Conservation (phyloP, 495 filamentous ascomycete species). For the Pseudotulostoma volvatum region DNA sequence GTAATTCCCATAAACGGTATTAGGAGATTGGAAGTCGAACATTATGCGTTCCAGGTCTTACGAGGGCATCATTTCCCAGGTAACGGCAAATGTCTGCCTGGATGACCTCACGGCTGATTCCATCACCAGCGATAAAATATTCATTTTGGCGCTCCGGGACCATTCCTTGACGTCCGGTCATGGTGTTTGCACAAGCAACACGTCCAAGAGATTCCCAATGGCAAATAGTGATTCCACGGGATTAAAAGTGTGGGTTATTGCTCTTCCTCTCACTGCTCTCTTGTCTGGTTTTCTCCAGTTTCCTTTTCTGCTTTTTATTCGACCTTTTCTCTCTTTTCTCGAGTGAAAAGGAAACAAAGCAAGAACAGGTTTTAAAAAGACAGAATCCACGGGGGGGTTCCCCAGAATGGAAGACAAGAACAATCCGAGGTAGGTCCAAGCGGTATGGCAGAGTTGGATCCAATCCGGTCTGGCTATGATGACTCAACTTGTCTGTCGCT, state of each 20-base stretch:
- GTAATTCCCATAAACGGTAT: neutral
- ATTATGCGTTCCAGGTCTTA: slow-evolving; percentile 69
- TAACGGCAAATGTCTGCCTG: slow-evolving; percentile 91
- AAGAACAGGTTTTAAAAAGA: too few relatives aligned
- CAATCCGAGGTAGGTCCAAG: too few relatives aligned
- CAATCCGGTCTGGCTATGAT: too few relatives aligned
- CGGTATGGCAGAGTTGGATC: too few relatives aligned
- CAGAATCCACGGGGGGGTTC: too few relatives aligned
- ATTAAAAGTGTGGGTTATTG: neutral
- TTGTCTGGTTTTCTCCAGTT: too few relatives aligned
- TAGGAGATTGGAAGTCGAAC: slow-evolving; percentile 32
- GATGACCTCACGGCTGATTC: slow-evolving; percentile 87
- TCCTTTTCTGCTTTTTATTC: neutral
- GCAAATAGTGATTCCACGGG: neutral
- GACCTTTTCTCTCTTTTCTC: neutral
- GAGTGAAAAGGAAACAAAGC: neutral
- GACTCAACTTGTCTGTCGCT: too few relatives aligned
- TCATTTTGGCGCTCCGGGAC: slow-evolving; percentile 47
- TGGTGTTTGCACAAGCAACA: slow-evolving; percentile 20
- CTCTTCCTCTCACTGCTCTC: neutral
- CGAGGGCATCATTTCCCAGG: slow-evolving; percentile 79
- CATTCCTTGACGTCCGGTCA: slow-evolving; percentile 28
- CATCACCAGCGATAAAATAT: slow-evolving; percentile 77
- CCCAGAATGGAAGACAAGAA: too few relatives aligned
- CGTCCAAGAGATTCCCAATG: slow-evolving; percentile 6